Conservation (phyloP, 345 rosid species). For the Triadica sebifera region DNA sequence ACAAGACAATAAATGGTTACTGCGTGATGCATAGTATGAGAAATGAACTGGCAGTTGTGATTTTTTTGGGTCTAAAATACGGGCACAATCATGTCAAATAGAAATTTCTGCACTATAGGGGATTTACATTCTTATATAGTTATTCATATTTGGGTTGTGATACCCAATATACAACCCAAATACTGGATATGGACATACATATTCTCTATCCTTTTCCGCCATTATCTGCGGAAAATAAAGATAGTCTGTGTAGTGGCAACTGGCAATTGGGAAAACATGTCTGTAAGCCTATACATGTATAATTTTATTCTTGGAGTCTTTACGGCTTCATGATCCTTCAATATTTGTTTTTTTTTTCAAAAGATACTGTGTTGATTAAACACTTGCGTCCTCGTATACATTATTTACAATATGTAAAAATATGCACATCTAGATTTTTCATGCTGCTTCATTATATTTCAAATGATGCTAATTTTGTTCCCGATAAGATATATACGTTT, state of each 20-base stretch:
- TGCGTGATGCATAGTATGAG: no score
- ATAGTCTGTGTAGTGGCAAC: not conserved
- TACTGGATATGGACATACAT: no score
- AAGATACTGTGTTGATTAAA: not conserved
- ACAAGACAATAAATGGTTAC: no score
- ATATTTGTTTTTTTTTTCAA: not conserved
- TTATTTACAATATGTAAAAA: not conserved
- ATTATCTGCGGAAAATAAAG: not conserved
- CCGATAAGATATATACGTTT: not conserved
- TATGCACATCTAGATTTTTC: not conserved
- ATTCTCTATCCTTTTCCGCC: no score
- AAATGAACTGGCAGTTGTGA: no score
- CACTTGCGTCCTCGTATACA: not conserved
- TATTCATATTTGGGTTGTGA: no score
- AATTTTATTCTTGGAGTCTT: no score
- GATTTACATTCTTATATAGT: no score
- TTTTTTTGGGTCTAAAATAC: no score
- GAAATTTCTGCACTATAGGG: no score
- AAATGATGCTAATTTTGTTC: not conserved
- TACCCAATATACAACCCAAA: no score
- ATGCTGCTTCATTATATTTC: not conserved
- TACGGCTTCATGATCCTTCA: not conserved
- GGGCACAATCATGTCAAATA: no score
- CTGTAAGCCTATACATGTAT: not conserved
- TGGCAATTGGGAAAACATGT: not conserved